phyloP scores from a whole-genome alignment of 345 rosid species.

The Camelina laxa region DNA sequence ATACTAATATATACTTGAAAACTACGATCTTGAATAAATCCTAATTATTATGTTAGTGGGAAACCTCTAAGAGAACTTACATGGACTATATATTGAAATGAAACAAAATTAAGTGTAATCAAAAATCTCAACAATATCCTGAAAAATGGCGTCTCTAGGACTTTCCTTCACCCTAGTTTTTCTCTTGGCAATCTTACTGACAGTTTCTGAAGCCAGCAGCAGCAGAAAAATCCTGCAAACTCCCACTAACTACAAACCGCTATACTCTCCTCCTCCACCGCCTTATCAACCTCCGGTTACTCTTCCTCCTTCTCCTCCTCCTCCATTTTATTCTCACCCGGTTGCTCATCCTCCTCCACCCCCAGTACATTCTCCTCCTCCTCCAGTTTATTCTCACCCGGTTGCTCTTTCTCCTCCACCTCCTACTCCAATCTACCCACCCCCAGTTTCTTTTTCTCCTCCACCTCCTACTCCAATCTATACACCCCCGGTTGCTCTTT shows the following conservation, averaged over 20 bases:
- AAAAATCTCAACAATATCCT: constrained; percentile 31
- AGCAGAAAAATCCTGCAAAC: constrained; percentile 35
- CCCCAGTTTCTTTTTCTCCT: too few relatives aligned
- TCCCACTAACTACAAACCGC: constrained; percentile 23
- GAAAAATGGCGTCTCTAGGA: constrained; percentile 33
- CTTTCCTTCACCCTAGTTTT: constrained; percentile 23
- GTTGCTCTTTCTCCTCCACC: constrained; percentile 13
- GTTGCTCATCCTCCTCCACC: constrained; percentile 24
- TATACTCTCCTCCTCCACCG: constrained; percentile 31
- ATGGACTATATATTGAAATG: constrained; percentile 15
- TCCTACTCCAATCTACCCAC: too few relatives aligned
- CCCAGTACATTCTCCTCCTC: background rate
- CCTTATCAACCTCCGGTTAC: background rate
- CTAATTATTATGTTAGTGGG: constrained; percentile 29
- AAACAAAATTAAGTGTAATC: background rate
- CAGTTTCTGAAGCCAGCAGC: constrained; percentile 28
- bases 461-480: constrained; percentile 10
- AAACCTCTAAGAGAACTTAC: constrained; percentile 25
- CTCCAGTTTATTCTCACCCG: too few relatives aligned
- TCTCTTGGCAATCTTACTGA: constrained; percentile 33
- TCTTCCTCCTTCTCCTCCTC: constrained; percentile 6
- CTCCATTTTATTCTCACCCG: constrained; percentile 16
- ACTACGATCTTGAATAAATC: constrained; percentile 17
- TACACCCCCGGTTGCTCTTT: background rate
- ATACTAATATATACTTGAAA: constrained; percentile 15